Evolutionary conservation across 2,329 filamentous ascomycete species (phyloP).

Genomic region (Rutstroemia sp.): DNA sequence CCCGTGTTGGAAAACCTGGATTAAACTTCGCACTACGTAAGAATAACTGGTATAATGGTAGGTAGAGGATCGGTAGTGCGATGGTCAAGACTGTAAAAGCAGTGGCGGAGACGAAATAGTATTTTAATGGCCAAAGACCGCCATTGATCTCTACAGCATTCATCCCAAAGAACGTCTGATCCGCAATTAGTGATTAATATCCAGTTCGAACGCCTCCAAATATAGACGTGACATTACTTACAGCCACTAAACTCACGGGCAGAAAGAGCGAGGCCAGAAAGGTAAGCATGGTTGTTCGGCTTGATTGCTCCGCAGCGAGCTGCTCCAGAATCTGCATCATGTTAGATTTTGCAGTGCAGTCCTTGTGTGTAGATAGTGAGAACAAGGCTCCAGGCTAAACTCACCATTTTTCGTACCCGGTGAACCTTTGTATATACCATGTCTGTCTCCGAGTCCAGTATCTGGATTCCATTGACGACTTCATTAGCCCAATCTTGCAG

Average conservation of each 20-base stretch:
- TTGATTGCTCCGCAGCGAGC: background rate
- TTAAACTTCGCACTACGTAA: no score
- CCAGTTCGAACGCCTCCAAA: background rate
- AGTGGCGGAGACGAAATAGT: background rate
- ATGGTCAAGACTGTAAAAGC: background rate
- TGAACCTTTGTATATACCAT: background rate
- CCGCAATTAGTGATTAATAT: background rate
- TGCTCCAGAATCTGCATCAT: background rate
- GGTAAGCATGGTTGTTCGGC: background rate
- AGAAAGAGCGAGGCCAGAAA: background rate
- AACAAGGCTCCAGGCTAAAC: background rate
- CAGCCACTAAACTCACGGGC: background rate
- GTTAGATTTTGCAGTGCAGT: background rate
- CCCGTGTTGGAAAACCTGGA: no score
- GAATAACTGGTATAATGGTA: background rate
- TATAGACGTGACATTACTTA: background rate
- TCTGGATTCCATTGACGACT: background rate
- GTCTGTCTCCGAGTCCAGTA: background rate
- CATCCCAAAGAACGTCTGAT: background rate
- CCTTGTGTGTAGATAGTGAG: background rate
- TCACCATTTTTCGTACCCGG: background rate
- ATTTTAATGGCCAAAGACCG: background rate
- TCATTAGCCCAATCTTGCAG: background rate
- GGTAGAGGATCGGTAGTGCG: background rate
- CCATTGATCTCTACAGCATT: background rate